These are phyloP conservation scores for Penicillium cosmopolitanum DNA, from an alignment of 495 filamentous ascomycete genomes.

Conservation along the genomic window DNA sequence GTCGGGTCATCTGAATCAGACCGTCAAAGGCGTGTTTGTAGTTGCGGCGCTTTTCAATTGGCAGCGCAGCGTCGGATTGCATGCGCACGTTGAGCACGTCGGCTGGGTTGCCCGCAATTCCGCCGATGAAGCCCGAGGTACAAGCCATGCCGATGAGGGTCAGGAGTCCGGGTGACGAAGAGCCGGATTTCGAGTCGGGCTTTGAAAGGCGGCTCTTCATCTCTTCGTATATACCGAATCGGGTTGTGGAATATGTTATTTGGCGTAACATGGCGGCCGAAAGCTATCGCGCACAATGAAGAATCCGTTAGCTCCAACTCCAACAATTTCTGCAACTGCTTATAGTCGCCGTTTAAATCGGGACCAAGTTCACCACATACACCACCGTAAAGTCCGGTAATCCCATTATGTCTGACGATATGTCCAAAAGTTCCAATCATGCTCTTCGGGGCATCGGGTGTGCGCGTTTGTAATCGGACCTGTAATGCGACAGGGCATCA, in stretches of 20 bases:
- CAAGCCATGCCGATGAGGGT: conserved; percentile 79
- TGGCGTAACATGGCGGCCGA: conserved; percentile 92
- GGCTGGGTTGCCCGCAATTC: conserved; percentile 88
- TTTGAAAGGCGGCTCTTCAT: conserved; percentile 71
- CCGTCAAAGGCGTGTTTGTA: conserved; percentile 91
- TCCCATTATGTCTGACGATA: conserved; percentile 67
- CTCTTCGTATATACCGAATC: conserved; percentile 94
- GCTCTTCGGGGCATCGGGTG: conserved; percentile 63
- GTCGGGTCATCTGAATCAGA: conserved; percentile 76
- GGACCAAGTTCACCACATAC: conserved; percentile 46
- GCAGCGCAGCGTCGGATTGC: conserved; percentile 91
- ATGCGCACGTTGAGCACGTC: conserved; percentile 98
- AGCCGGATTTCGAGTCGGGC: conserved; percentile 33
- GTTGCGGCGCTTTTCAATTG: conserved; percentile 72
- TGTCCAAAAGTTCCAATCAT: conserved; percentile 84
- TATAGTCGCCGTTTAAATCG: background rate
- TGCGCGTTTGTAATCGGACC: conserved; percentile 88
- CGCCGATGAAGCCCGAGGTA: conserved; percentile 84
- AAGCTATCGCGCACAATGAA: conserved; percentile 53
- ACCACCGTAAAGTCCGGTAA: conserved; percentile 80
- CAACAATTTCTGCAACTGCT: background rate
- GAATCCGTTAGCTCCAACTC: conserved; percentile 18
- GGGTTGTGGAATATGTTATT: conserved; percentile 87
- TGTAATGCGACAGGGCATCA: conserved; percentile 35
- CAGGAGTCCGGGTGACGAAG: conserved; percentile 59